Evolutionary conservation across 495 filamentous ascomycete genomes (phyloP).

Genomic region (Annulohypoxylon stygium): DNA sequence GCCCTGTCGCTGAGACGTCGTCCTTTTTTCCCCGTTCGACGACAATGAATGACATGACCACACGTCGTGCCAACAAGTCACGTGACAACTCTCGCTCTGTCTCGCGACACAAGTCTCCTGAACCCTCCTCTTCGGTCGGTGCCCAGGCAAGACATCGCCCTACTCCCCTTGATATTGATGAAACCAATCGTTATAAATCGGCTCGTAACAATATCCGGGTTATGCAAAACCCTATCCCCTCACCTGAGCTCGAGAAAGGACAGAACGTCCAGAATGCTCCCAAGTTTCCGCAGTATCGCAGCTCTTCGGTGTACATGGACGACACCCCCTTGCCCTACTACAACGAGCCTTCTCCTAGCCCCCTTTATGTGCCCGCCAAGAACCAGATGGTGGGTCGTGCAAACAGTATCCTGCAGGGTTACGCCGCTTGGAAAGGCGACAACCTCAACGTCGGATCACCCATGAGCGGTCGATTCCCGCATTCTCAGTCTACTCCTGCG

Average conservation of each 20-base stretch:
- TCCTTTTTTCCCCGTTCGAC: constrained; percentile 29
- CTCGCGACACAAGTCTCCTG: constrained; percentile 29
- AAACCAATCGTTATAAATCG: constrained; percentile 1
- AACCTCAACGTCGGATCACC: neutral
- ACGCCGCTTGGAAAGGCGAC: constrained; percentile 23
- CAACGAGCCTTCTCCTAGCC: constrained; percentile 1
- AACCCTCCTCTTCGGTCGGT: constrained; percentile 4
- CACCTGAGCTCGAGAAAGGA: neutral
- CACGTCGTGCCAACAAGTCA: neutral
- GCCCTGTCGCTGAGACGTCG: constrained; percentile 28
- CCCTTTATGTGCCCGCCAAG: neutral
- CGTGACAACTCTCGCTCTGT: constrained; percentile 17
- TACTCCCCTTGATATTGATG: constrained; percentile 25
- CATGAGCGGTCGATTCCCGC: neutral
- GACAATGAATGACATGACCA: constrained; percentile 44
- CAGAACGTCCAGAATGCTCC: neutral
- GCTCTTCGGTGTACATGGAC: constrained; percentile 30
- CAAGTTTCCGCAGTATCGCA: neutral
- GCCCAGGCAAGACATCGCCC: constrained; percentile 20
- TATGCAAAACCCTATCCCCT: constrained; percentile 18
- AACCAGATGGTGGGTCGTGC: neutral
- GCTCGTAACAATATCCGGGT: constrained; percentile 7
- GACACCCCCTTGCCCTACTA: constrained; percentile 1
- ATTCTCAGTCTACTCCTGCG: neutral
- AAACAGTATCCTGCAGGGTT: constrained; percentile 29